phyloP scores from a whole-genome alignment of 768 basidiomycete genomes.

The Rhizopogon vinicolor region DNA sequence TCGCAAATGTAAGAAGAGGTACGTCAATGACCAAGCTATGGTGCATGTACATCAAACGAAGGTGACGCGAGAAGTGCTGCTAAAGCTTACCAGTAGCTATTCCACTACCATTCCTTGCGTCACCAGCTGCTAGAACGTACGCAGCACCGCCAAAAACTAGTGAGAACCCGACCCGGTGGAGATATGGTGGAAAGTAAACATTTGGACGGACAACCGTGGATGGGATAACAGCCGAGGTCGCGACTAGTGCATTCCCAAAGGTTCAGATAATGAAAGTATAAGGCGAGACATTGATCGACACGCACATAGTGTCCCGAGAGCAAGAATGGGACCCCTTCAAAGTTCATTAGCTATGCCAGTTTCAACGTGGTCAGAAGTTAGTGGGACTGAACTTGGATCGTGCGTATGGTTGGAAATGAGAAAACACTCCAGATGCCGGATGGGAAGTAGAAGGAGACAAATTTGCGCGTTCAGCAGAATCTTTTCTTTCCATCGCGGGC shows the following conservation, averaged over 20 bases:
- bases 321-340: conserved; percentile 24
- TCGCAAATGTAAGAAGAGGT: conserved; percentile 36
- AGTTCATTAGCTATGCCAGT: neutral
- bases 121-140: conserved; percentile 36
- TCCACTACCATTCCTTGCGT: conserved; percentile 39
- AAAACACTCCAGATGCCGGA: conserved; percentile 18
- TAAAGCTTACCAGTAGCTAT: conserved; percentile 28
- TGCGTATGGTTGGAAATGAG: conserved; percentile 23
- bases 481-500: neutral
- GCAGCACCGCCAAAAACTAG: conserved; percentile 40
- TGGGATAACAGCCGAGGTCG: conserved; percentile 31
- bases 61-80: neutral
- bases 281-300: neutral
- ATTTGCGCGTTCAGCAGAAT: neutral
- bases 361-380: neutral
- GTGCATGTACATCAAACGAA: neutral
- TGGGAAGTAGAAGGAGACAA: conserved; percentile 1
- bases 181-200: conserved; percentile 35
- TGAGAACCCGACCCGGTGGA: conserved; percentile 39
- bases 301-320: conserved; percentile 32
- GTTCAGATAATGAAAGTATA: neutral
- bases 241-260: conserved; percentile 21
- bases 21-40: conserved; percentile 43
- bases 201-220: conserved; percentile 23
- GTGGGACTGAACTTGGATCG: conserved; percentile 25